Conservation (phyloP, 371 early-diverging fungal genomes). For the Mortierella sp. region DNA sequence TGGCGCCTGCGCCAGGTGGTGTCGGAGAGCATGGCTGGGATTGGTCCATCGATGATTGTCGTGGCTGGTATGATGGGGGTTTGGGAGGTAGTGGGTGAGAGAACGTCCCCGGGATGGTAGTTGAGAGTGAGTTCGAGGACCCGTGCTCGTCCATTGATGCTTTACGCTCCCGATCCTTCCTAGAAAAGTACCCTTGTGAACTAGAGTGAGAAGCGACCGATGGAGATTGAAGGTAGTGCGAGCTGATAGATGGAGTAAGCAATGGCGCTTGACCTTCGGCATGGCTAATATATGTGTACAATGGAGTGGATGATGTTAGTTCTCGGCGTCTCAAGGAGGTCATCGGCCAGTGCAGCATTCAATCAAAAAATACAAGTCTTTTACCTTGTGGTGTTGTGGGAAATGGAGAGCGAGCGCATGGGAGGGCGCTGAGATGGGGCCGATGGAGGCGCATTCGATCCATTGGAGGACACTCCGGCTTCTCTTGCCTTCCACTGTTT, state of each 20-base stretch:
- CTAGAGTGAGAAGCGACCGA: slow-evolving; percentile 37
- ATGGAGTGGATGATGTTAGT: not conserved
- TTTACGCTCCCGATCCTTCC: slow-evolving; percentile 43
- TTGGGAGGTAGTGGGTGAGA: slow-evolving; percentile 54
- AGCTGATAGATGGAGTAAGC: slow-evolving; percentile 33
- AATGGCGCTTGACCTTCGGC: slow-evolving; percentile 28
- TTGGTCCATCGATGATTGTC: slow-evolving; percentile 38
- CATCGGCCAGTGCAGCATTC: not conserved
- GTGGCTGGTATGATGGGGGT: slow-evolving; percentile 37
- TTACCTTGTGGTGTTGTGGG: slow-evolving; percentile 8
- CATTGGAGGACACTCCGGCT: slow-evolving; percentile 35
- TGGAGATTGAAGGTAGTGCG: slow-evolving; percentile 50
- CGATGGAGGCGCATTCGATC: slow-evolving; percentile 16
- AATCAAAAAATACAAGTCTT: not conserved
- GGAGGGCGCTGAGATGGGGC: slow-evolving; percentile 24
- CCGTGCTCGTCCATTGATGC: slow-evolving; percentile 37
- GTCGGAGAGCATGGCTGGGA: slow-evolving; percentile 13
- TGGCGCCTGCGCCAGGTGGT: not conserved
- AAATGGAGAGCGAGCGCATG: slow-evolving; percentile 35
- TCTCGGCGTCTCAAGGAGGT: not conserved
- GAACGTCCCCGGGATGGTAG: slow-evolving; percentile 14
- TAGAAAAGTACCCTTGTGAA: slow-evolving; percentile 48
- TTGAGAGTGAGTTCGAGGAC: slow-evolving; percentile 3
- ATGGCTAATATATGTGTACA: slow-evolving; percentile 4
- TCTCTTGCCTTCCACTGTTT: slow-evolving; percentile 54